These are phyloP conservation scores for Kwoniella sp. DNA, from an alignment of 768 basidiomycete species.

Conservation along the genomic window DNA sequence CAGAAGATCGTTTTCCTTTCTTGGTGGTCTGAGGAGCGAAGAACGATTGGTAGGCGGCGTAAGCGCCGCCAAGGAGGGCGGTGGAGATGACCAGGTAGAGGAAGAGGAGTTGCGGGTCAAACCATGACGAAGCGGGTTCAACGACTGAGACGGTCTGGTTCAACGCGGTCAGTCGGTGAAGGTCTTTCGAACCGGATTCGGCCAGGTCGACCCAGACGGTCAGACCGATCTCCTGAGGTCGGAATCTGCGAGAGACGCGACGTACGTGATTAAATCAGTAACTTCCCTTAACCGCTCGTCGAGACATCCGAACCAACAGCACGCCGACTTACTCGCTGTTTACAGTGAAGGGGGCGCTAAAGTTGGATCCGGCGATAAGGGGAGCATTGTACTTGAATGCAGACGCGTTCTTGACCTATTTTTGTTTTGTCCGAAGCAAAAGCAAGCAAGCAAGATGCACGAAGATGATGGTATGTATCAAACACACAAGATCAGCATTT, in stretches of 20 bases:
- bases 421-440: background rate
- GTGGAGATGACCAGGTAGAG: slow-evolving; percentile 54
- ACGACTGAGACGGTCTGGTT: slow-evolving; percentile 57
- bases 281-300: too few relatives aligned
- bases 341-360: slow-evolving; percentile 48
- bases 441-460: background rate
- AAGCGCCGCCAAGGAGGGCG: slow-evolving; percentile 42
- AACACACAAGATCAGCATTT: background rate
- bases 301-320: background rate
- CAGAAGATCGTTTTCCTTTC: slow-evolving; percentile 15
- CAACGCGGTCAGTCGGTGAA: slow-evolving; percentile 52
- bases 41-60: slow-evolving; percentile 51
- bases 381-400: slow-evolving; percentile 51
- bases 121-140: slow-evolving; percentile 54
- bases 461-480: background rate
- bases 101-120: slow-evolving; percentile 56
- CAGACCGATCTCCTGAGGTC: slow-evolving; percentile 52
- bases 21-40: slow-evolving; percentile 13
- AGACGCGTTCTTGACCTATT: slow-evolving; percentile 51
- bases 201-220: slow-evolving; percentile 54
- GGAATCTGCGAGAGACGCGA: slow-evolving; percentile 33
- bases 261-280: background rate
- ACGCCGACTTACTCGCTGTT: slow-evolving; percentile 50
- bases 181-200: slow-evolving; percentile 39
- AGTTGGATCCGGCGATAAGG: slow-evolving; percentile 53